A percentile compares a stretch with the other conserved stretches of the same genome.
These are phyloP conservation scores for Cicer cuneatum DNA, from an alignment of 306 rosid genomes.

Conservation along the genomic window DNA sequence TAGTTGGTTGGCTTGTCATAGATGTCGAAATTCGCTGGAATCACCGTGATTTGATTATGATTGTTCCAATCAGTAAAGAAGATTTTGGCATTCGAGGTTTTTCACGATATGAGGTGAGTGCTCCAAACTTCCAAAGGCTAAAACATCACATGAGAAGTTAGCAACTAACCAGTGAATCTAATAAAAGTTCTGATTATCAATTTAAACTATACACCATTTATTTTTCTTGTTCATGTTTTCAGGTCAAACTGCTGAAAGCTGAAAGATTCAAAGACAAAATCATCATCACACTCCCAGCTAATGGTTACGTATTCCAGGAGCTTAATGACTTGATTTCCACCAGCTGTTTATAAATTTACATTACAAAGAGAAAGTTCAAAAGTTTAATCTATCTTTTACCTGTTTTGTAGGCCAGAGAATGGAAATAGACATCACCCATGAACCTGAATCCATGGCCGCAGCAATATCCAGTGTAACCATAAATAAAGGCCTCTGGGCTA, in stretches of 20 bases:
- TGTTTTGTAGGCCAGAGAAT: conserved; percentile 75
- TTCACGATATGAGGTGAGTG: conserved; percentile 75
- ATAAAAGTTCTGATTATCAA: conserved; percentile 20
- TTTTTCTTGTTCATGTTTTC: conserved; percentile 35
- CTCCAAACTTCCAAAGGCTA: conserved; percentile 7
- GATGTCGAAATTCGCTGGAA: conserved; percentile 75
- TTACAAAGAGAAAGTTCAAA: background rate
- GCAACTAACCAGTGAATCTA: background rate
- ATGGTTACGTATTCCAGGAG: conserved; percentile 54
- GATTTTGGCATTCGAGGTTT: conserved; percentile 71
- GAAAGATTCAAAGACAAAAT: conserved; percentile 70
- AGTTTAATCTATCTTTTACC: conserved; percentile 36
- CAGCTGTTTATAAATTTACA: background rate
- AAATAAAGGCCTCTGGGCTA: conserved; percentile 50
- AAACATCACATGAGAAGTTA: conserved; percentile 33
- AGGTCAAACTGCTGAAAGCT: conserved; percentile 67
- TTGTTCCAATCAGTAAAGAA: conserved; percentile 60
- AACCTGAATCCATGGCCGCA: conserved; percentile 61
- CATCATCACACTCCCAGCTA: conserved; percentile 77
- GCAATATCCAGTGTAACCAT: conserved; percentile 42
- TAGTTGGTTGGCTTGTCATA: conserved; percentile 44
- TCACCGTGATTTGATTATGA: conserved; percentile 54
- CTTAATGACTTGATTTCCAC: conserved; percentile 29
- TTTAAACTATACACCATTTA: conserved; percentile 27
- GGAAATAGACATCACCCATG: conserved; percentile 65